Percentiles rank a stretch among this genome's conserved stretches.
Evolutionary conservation across 2,329 filamentous ascomycete genomes (phyloP).

Genomic region (Pestalotiopsis sp.): DNA sequence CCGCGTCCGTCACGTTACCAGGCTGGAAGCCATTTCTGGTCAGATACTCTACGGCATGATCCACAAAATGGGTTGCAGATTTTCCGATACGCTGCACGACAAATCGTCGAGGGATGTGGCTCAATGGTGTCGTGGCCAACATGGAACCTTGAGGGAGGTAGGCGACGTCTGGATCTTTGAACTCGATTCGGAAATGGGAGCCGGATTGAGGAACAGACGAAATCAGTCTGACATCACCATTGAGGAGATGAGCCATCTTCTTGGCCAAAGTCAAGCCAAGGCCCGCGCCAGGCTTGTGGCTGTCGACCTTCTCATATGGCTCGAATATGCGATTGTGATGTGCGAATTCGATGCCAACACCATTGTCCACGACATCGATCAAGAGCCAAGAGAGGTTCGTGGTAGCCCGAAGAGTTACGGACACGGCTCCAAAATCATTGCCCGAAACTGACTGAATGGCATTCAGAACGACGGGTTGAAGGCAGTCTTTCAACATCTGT

Average conservation of each 20-base stretch:
- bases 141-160: background rate
- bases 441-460: slow-evolving; percentile 6
- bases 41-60: slow-evolving; percentile 3
- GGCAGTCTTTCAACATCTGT: slow-evolving; percentile 4
- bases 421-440: background rate
- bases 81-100: background rate
- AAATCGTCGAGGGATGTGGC: background rate
- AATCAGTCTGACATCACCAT: slow-evolving; percentile 6
- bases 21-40: slow-evolving; percentile 8
- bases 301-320: slow-evolving; percentile 15
- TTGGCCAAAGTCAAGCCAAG: slow-evolving; percentile 13
- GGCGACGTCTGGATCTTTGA: slow-evolving; percentile 4
- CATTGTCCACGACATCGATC: slow-evolving; percentile 14
- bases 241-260: slow-evolving; percentile 11
- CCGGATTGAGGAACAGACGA: slow-evolving; percentile 7
- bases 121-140: background rate
- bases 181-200: slow-evolving; percentile 13
- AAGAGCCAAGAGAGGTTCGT: background rate
- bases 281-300: slow-evolving; percentile 11
- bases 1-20: background rate
- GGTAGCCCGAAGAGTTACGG: background rate
- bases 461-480: slow-evolving; percentile 11
- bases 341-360: slow-evolving; percentile 6
- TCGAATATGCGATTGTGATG: slow-evolving; percentile 13
- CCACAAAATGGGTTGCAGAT: slow-evolving; percentile 1